Evolutionary conservation across 1,284 basidiomycete genomes (phyloP).

Genomic region (Afroboletus lepidellus): DNA sequence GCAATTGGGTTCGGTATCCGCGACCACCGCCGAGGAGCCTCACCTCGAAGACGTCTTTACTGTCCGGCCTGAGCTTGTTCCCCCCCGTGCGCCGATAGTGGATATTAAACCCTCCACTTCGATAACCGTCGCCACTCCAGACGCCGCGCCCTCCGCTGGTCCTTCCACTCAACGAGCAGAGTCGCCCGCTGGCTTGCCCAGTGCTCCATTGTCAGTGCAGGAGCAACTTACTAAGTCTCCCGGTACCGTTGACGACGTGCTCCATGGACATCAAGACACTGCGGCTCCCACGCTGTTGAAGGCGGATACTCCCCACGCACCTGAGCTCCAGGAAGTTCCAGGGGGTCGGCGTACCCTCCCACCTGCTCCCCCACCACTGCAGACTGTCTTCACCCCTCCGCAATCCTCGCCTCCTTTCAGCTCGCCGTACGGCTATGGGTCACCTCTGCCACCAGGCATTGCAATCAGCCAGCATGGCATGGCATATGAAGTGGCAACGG

Average conservation of each 20-base stretch:
- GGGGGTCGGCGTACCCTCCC: constrained; percentile 22
- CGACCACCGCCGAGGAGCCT: constrained; percentile 38
- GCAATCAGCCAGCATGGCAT: constrained; percentile 71
- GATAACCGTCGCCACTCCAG: neutral
- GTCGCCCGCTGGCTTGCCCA: constrained; percentile 7
- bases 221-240: constrained; percentile 12
- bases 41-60: constrained; percentile 54
- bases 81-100: constrained; percentile 31
- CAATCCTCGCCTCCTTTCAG: constrained; percentile 58
- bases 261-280: constrained; percentile 31
- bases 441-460: constrained; percentile 69
- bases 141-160: constrained; percentile 2
- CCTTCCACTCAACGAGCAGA: constrained; percentile 12
- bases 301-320: constrained; percentile 28
- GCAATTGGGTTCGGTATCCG: constrained; percentile 27
- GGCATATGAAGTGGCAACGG: constrained; percentile 75
- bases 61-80: constrained; percentile 48
- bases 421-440: constrained; percentile 61
- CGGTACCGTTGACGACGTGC: constrained; percentile 14
- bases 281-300: constrained; percentile 28
- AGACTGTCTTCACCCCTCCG: constrained; percentile 55
- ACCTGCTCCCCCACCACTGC: constrained; percentile 53
- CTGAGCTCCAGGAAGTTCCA: constrained; percentile 23
- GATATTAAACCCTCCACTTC: constrained; percentile 28
- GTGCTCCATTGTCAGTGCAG: constrained; percentile 6